phyloP scores from a whole-genome alignment of 352 stramenopile genomes.

The Pythium monospermum region DNA sequence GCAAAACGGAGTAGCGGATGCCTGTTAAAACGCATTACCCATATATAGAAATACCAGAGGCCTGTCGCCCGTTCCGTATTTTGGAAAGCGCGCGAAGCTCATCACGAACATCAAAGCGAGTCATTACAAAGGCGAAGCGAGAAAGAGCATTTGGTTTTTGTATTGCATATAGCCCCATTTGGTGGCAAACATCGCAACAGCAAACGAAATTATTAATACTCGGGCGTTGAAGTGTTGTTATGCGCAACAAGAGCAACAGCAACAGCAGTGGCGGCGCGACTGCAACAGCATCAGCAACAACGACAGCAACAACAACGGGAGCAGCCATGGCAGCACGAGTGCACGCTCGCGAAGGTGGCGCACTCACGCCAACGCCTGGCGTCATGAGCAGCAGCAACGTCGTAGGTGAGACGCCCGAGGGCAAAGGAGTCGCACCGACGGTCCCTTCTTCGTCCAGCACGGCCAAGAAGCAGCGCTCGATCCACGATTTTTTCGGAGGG shows the following conservation, averaged over 20 bases:
- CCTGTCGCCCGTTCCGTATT: background rate
- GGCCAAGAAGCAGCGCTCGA: slow-evolving; percentile 78
- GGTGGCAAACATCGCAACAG: too few species aligned
- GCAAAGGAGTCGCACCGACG: slow-evolving; percentile 5
- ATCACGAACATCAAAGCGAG: background rate
- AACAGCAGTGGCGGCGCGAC: background rate
- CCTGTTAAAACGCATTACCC: background rate
- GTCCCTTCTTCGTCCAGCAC: background rate
- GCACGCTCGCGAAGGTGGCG: background rate
- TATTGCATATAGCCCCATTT: too few species aligned
- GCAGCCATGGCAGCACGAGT: background rate
- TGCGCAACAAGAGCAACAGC: slow-evolving; percentile 13
- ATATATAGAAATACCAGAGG: background rate
- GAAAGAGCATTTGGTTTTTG: too few species aligned
- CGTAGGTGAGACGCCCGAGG: slow-evolving; percentile 20
- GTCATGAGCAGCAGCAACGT: slow-evolving; percentile 14
- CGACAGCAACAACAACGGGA: background rate
- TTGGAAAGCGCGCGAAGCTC: background rate
- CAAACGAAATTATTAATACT: too few species aligned
- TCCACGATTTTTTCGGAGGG: slow-evolving; percentile 83
- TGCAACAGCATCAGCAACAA: slow-evolving; percentile 5
- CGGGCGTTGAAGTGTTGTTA: too few species aligned
- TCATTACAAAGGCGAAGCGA: too few species aligned
- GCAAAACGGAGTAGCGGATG: too few species aligned
- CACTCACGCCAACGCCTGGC: background rate